Percentiles rank a stretch among this genome's conserved stretches.
phyloP scores from a whole-genome alignment of 345 rosid genomes.

The Citropsis articulata region DNA sequence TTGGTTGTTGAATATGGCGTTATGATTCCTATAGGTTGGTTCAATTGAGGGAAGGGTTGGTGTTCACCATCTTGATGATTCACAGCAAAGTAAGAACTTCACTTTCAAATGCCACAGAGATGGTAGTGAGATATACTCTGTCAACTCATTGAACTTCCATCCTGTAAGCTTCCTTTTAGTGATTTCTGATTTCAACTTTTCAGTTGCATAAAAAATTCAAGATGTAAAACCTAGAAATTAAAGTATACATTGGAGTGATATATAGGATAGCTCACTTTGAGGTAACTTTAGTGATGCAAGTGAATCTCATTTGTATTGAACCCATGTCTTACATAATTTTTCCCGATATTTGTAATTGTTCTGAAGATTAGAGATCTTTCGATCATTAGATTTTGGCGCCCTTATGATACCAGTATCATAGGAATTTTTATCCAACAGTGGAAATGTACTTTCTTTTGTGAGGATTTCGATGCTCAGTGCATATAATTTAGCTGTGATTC shows the following conservation, averaged over 20 bases:
- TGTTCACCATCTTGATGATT: conserved; percentile 94
- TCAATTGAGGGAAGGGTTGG: conserved; percentile 99
- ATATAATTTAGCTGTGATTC: not conserved
- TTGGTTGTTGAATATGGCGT: conserved; percentile 16
- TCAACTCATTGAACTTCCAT: conserved; percentile 90
- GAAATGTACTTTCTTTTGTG: not conserved
- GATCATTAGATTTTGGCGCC: not conserved
- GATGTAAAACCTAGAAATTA: not conserved
- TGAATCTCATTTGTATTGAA: not conserved
- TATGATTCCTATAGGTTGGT: conserved; percentile 58
- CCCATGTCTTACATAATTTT: not conserved
- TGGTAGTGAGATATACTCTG: conserved; percentile 83
- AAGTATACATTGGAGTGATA: not conserved
- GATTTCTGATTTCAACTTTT: not conserved
- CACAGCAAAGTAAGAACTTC: conserved; percentile 76
- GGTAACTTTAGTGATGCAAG: not conserved
- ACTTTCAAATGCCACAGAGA: conserved; percentile 99
- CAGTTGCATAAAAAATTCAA: not conserved
- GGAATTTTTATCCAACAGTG: not conserved
- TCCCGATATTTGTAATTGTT: not conserved
- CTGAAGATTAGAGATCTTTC: not conserved
- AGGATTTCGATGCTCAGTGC: not conserved
- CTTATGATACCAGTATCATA: not conserved
- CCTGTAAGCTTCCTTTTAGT: conserved; percentile 57
- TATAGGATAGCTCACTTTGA: not conserved